Conservation (phyloP, 176 grass and related monocot genomes). For the Melocanna baccifera region DNA sequence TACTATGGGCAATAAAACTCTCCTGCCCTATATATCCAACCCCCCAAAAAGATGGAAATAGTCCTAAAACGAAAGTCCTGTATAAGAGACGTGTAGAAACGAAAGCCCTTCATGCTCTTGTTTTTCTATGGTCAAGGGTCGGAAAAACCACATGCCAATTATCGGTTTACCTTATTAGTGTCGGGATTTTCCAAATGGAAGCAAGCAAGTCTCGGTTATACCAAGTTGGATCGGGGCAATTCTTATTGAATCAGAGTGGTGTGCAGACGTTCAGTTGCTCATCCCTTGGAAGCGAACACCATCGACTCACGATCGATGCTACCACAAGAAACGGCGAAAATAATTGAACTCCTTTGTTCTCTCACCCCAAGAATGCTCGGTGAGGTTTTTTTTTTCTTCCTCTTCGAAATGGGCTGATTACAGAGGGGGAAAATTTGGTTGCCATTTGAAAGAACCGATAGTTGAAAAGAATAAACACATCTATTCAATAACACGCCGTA, state of each 20-base stretch:
- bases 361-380: neutral
- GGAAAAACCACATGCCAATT: slow-evolving; percentile 5
- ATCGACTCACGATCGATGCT: neutral
- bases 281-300: neutral
- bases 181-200: neutral
- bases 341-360: neutral
- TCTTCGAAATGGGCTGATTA: neutral
- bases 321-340: neutral
- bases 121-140: neutral
- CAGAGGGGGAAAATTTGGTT: neutral
- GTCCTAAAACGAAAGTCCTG: neutral
- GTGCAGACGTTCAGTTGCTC: neutral
- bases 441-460: neutral
- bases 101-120: neutral
- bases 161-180: neutral
- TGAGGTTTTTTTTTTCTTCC: too few relatives aligned
- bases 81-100: neutral
- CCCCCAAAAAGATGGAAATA: neutral
- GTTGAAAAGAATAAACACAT: neutral
- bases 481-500: neutral
- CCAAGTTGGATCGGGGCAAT: neutral
- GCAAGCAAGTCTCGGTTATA: neutral
- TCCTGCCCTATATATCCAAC: neutral
- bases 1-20: neutral
- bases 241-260: neutral